Percentiles rank a stretch among this genome's conserved stretches.
Conservation (phyloP, 2,329 filamentous ascomycete genomes). For the Pseudocercospora macadamiae region DNA sequence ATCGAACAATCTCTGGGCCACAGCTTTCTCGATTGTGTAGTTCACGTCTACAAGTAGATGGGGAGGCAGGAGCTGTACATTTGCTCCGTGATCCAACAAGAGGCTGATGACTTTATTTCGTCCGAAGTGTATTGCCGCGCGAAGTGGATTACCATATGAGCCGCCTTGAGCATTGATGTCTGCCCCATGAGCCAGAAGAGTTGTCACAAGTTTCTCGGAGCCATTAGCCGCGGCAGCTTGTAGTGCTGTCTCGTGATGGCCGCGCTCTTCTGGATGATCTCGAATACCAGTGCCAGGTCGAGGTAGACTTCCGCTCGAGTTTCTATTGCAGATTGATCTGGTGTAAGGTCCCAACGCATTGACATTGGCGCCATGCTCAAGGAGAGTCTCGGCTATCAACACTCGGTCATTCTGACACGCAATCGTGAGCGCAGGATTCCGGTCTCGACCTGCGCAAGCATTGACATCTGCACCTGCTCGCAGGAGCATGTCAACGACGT, state of each 20-base stretch:
- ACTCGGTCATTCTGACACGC: conserved; percentile 4
- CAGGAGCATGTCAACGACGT: conserved; percentile 25
- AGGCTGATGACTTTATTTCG: conserved; percentile 19
- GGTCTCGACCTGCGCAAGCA: background rate
- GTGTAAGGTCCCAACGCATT: background rate
- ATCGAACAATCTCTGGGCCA: background rate
- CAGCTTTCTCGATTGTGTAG: background rate
- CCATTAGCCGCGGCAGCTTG: conserved; percentile 16
- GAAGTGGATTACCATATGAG: conserved; percentile 15
- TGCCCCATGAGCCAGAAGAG: conserved; percentile 24
- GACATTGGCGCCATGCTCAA: conserved; percentile 15
- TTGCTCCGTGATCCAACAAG: conserved; percentile 21
- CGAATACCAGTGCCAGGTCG: background rate
- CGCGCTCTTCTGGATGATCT: conserved; percentile 4
- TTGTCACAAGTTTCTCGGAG: conserved; percentile 12
- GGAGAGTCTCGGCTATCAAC: conserved; percentile 2
- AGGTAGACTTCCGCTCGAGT: background rate
- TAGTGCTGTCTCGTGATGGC: conserved; percentile 15
- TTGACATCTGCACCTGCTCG: conserved; percentile 29
- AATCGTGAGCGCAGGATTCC: conserved; percentile 9
- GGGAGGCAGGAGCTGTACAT: background rate
- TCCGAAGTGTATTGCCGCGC: conserved; percentile 15
- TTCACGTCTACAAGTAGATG: background rate
- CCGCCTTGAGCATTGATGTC: conserved; percentile 23
- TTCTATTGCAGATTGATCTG: background rate